Percentiles rank a stretch among this genome's conserved stretches.
phyloP scores from a whole-genome alignment of 371 early-diverging fungal genomes.

The Rhizopus delemar region DNA sequence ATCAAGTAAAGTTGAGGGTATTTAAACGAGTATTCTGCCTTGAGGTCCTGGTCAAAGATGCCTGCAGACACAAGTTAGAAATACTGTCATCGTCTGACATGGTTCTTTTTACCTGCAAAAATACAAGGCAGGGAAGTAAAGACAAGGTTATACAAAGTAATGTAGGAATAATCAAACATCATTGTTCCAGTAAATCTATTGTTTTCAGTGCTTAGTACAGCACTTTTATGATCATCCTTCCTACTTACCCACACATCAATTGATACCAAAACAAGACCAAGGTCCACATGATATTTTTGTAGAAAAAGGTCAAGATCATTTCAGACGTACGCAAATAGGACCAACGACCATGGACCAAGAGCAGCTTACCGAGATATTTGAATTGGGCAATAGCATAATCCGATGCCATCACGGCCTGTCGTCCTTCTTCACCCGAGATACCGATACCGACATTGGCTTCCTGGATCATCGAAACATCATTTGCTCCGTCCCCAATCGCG shows the following conservation, averaged over 20 bases:
- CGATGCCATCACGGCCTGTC: conserved; percentile 87
- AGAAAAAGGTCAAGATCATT: conserved; percentile 79
- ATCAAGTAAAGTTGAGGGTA: conserved; percentile 86
- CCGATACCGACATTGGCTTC: conserved; percentile 90
- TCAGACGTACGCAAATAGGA: conserved; percentile 76
- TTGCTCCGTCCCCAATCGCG: conserved; percentile 92
- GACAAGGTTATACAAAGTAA: conserved; percentile 75
- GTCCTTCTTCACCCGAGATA: conserved; percentile 91
- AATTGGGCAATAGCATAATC: conserved; percentile 92
- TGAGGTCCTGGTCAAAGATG: conserved; percentile 91
- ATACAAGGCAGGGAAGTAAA: conserved; percentile 76
- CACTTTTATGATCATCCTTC: conserved; percentile 10
- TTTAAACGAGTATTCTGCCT: conserved; percentile 70
- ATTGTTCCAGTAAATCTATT: conserved; percentile 52
- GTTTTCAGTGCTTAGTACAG: neutral
- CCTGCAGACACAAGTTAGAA: conserved; percentile 45
- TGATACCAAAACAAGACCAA: conserved; percentile 83
- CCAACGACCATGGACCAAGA: conserved; percentile 87
- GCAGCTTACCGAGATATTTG: conserved; percentile 67
- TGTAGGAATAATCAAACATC: conserved; percentile 84
- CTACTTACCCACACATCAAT: conserved; percentile 68
- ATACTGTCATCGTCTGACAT: neutral
- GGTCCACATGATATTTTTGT: conserved; percentile 81
- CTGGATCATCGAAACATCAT: conserved; percentile 94
- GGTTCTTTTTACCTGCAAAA: conserved; percentile 47